phyloP scores from a whole-genome alignment of 2,329 filamentous ascomycete species.

The Ophiostoma sp. region DNA sequence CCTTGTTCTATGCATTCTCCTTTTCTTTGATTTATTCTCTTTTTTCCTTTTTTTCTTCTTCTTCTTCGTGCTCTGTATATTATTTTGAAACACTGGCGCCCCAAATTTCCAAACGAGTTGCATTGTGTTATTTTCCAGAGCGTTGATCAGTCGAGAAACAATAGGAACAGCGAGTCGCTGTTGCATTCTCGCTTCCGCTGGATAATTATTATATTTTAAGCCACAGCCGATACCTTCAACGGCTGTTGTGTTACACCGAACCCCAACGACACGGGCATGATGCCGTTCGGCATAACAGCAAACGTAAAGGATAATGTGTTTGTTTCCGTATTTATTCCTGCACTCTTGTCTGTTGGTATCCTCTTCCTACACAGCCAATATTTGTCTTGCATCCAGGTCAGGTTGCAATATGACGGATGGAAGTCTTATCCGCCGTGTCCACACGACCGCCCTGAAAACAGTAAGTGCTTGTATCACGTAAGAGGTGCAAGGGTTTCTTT shows the following conservation, averaged over 20 bases:
- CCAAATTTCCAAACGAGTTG: background rate
- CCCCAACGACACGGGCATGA: background rate
- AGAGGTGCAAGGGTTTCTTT: background rate
- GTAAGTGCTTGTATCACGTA: background rate
- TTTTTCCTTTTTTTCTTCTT: background rate
- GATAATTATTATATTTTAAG: background rate
- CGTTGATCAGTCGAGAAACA: background rate
- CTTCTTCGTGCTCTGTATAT: background rate
- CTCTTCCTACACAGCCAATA: background rate
- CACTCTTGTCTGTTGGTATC: background rate
- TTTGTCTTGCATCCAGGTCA: constrained; percentile 6
- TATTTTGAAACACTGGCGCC: background rate
- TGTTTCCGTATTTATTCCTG: background rate
- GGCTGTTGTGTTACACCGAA: constrained; percentile 1
- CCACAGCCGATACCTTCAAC: background rate
- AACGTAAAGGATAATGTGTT: background rate
- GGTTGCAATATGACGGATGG: constrained; percentile 1
- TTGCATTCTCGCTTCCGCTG: constrained; percentile 12
- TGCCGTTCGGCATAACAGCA: background rate
- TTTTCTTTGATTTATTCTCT: background rate
- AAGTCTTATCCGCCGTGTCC: background rate
- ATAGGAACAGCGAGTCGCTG: background rate
- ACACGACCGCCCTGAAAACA: background rate
- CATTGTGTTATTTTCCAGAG: background rate
- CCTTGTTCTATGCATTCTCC: background rate